phyloP scores from a whole-genome alignment of 768 basidiomycete genomes.

The Tricholoma saponaceum region DNA sequence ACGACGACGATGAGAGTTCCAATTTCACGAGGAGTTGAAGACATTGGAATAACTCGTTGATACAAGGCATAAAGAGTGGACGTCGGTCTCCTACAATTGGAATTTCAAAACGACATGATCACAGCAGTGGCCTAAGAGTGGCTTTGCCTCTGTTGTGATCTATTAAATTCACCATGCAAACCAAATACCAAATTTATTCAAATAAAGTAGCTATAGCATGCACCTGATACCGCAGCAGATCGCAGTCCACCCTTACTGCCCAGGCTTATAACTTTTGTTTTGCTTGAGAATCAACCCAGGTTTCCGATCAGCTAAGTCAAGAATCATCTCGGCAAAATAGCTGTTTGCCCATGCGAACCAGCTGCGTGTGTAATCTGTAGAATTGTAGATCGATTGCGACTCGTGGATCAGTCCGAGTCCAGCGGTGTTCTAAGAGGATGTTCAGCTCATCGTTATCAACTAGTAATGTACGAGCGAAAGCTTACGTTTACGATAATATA shows the following conservation, averaged over 20 bases:
- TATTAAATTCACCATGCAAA: conserved; percentile 1
- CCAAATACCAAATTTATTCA: neutral
- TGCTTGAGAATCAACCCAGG: conserved; percentile 61
- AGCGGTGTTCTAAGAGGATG: conserved; percentile 52
- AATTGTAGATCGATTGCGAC: conserved; percentile 59
- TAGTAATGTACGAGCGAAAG: conserved; percentile 9
- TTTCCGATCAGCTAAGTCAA: conserved; percentile 72
- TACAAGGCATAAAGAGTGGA: neutral
- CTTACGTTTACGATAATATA: conserved; percentile 69
- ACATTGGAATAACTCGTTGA: conserved; percentile 35
- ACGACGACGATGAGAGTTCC: conserved; percentile 94
- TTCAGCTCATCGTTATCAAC: neutral
- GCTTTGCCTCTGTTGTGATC: conserved; percentile 1
- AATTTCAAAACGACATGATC: neutral
- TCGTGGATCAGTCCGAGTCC: conserved; percentile 79
- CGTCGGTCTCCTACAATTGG: neutral
- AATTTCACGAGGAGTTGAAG: conserved; percentile 65
- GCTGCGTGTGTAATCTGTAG: conserved; percentile 55
- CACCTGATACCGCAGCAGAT: conserved; percentile 5
- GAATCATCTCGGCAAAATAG: conserved; percentile 79
- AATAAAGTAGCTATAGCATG: neutral
- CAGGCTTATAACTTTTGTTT: conserved; percentile 53
- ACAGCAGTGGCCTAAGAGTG: neutral
- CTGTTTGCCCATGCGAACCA: conserved; percentile 88
- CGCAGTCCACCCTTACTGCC: conserved; percentile 31